These are phyloP conservation scores for Nepenthes alata DNA, from an alignment of 179 eudicot genomes.

Conservation along the genomic window DNA sequence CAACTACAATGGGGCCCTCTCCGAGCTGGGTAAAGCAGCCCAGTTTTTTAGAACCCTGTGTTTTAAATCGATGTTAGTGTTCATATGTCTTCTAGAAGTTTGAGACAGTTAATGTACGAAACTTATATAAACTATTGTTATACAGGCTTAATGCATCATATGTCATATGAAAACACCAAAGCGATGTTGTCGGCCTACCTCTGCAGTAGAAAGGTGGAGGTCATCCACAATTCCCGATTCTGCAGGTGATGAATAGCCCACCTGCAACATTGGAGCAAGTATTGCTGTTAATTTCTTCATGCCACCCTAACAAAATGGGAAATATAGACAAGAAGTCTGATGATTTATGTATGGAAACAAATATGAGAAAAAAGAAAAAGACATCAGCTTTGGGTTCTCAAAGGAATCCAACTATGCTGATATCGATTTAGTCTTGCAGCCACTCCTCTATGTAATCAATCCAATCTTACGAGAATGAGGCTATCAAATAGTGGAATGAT, in stretches of 20 bases:
- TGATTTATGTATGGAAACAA: no score
- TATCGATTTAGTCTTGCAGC: no score
- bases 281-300: neutral
- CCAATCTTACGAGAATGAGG: no score
- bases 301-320: neutral
- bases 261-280: neutral
- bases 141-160: neutral
- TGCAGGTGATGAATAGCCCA: conserved; percentile 5
- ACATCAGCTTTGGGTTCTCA: no score
- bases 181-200: neutral
- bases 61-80: no score
- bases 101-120: neutral
- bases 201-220: conserved; percentile 4
- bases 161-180: neutral
- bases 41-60: no score
- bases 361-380: no score
- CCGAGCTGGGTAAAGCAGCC: no score
- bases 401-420: no score
- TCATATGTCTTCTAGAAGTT: neutral
- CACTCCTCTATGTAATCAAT: no score
- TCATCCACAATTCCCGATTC: conserved; percentile 3
- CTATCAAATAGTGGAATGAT: no score
- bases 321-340: neutral
- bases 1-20: no score
- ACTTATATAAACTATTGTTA: neutral